phyloP scores from a whole-genome alignment of 1,284 basidiomycete species.

The Moesziomyces sp. region DNA sequence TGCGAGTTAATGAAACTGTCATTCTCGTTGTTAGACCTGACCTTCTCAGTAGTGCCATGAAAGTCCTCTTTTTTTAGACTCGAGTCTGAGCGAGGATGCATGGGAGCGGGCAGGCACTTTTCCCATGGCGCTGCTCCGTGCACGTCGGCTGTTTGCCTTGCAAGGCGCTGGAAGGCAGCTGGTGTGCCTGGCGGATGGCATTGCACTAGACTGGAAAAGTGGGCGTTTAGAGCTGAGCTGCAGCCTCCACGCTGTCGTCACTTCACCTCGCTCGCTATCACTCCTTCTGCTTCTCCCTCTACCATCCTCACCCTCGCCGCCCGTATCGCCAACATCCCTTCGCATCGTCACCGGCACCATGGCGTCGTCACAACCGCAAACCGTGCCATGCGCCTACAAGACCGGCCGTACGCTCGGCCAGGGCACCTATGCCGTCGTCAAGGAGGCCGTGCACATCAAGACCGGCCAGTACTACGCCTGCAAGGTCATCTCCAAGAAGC shows the following conservation, averaged over 20 bases:
- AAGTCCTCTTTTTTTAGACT: too few relatives aligned
- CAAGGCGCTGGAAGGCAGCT: too few relatives aligned
- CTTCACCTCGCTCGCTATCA: too few relatives aligned
- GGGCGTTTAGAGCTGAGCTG: background rate
- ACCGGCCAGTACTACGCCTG: slow-evolving; percentile 73
- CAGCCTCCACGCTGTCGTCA: background rate
- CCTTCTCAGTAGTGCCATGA: too few relatives aligned
- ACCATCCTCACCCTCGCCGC: background rate
- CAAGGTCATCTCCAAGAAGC: slow-evolving; percentile 83
- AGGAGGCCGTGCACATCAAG: slow-evolving; percentile 95
- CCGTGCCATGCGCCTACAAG: slow-evolving; percentile 66
- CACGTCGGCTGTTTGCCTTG: too few relatives aligned
- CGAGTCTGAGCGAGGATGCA: too few relatives aligned
- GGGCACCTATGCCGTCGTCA: slow-evolving; percentile 89
- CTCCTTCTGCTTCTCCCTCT: background rate
- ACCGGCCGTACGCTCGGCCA: slow-evolving; percentile 73
- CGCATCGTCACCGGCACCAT: slow-evolving; percentile 3
- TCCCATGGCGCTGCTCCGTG: too few relatives aligned
- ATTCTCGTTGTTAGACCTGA: too few relatives aligned
- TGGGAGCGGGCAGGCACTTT: too few relatives aligned
- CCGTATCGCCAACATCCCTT: background rate
- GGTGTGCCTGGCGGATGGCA: too few relatives aligned
- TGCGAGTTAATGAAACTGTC: too few relatives aligned
- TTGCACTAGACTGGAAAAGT: too few relatives aligned
- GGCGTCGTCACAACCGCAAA: slow-evolving; percentile 47